Base-by-base conservation (phyloP, 2,329 filamentous ascomycete genomes). In the Dactylonectria macrodidyma region DNA sequence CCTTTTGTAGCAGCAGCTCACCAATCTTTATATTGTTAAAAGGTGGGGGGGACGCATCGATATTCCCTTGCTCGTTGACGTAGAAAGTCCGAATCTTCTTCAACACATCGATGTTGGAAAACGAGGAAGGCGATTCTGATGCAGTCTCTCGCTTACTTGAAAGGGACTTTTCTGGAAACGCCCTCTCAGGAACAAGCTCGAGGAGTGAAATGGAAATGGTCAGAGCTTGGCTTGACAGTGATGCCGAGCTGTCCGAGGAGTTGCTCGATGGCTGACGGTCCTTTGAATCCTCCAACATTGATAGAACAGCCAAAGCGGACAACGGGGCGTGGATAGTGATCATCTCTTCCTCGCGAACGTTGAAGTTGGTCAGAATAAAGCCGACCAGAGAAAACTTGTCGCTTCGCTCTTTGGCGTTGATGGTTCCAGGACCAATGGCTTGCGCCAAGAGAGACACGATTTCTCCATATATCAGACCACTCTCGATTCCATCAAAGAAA, bases 401-500 rank as follows among this genome's bases (percentile, higher is more conserved):
- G 68, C 88, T 82, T 59, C 87, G 87, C 63, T 89, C 85, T 5
- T 83, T 81, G 4, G 78, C 74, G 38, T 77, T 76, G n/a, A 83
- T 61, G 41, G 78, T 81, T 24, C 84, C 84, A 5, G 86, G 82
- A 2, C 84, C 84, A 60, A 91, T 83, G n/a, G 88, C 84, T 73
- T 90, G 86, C 1, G 86, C 86, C 66, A 96, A 84, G 48, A 96
- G 86, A 12, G 89, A 85, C 63, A 94, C 84, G 63, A 97, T 86
- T 77, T 97, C 94, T 55, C 92, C 91, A 85, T 97, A 99, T 54
- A 99, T 97, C 22, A 98, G 85, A 8, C 93, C 92, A 75, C 95
- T 97, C 81, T 99, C 96, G 46, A 98, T 95, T 5, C 95, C 95
- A 78, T 99, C 96, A 73, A 99, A 99, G 82, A 99, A 99, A 47